Evolutionary conservation across 441 rosid genomes (phyloP), one percentile per base, ranked within the genome.

Genomic region (Bocquillonia castaneifolia): DNA sequence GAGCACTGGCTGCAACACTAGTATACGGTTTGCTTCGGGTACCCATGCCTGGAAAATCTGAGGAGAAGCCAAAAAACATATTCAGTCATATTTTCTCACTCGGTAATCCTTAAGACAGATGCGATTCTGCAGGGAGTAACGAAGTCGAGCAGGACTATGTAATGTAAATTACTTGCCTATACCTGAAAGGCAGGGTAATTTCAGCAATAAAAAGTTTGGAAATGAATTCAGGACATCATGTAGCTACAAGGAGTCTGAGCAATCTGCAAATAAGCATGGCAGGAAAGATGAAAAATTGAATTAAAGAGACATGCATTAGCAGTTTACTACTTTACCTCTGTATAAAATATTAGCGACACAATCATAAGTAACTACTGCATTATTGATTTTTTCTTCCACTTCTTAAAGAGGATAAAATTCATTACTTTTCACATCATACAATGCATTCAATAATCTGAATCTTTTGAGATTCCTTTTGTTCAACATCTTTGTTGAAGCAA

Each of bases 1-100:
- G 86, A 69, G 88, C 86, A 14, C n/a, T 75, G 68, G 77, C 77
- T 12, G 86, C 82, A 53, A 60, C 73, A 14, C 26, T 76, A 58
- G 73, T 71, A 3, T 78, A 81, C 75, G 39, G 56, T 18, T 10
- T 77, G 14, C 80, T 84, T 10, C 74, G 85, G 22, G 78, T 70
- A 34, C 80, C 78, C 10, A 20, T 75, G 53, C 80, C 85, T 29
- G 61, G 48, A 61, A 71, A 39, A 59, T 59, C 66, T 15, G 67
- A 64, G 53, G 74, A 45, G 51, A 59, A 68, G 44, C 74, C 60
- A n/a, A 77, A 64, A 67, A 70, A 57, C 69, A 15, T 39, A n/a
- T 56, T 70, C 42, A 81, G 78, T 66, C 64, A 84, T 65, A 63
- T 74, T 18, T 70, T 66, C 50, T 13, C 25, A 23, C 64, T 34